Evolutionary conservation across 2,329 filamentous ascomycete genomes (phyloP).

Genomic region (Ophiocordyceps unilateralis): DNA sequence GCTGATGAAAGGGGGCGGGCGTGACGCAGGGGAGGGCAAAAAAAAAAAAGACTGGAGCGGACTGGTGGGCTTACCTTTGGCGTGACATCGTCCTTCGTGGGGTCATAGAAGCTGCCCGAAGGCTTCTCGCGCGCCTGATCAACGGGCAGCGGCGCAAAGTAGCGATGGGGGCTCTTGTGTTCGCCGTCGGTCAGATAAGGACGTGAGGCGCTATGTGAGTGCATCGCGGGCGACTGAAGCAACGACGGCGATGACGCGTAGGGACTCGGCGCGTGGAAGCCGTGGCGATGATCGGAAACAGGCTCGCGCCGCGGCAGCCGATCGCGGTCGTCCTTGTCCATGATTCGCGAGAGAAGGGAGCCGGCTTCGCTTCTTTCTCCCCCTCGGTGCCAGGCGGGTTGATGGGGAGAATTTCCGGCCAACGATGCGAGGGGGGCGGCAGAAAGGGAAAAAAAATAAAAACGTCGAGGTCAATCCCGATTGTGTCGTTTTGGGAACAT

Average conservation of each 20-base stretch:
- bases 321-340: background rate
- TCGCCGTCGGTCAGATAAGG: background rate
- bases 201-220: no score
- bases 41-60: constrained; percentile 12
- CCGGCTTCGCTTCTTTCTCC: no score
- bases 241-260: background rate
- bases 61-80: constrained; percentile 23
- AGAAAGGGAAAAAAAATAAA: no score
- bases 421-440: no score
- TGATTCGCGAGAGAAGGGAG: no score
- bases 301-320: constrained; percentile 25
- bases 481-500: no score
- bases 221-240: background rate
- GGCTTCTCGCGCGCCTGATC: constrained; percentile 23
- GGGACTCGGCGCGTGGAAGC: constrained; percentile 17
- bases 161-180: constrained; percentile 9
- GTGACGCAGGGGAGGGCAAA: background rate
- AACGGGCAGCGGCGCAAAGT: constrained; percentile 9
- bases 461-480: no score
- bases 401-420: no score
- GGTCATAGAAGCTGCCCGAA: constrained; percentile 34
- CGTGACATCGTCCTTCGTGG: constrained; percentile 29
- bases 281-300: background rate
- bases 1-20: background rate
- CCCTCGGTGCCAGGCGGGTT: no score